Percentiles rank a stretch among this genome's conserved stretches.
phyloP scores from a whole-genome alignment of 768 basidiomycete species.

The Boletus pseudo-olivaceus region DNA sequence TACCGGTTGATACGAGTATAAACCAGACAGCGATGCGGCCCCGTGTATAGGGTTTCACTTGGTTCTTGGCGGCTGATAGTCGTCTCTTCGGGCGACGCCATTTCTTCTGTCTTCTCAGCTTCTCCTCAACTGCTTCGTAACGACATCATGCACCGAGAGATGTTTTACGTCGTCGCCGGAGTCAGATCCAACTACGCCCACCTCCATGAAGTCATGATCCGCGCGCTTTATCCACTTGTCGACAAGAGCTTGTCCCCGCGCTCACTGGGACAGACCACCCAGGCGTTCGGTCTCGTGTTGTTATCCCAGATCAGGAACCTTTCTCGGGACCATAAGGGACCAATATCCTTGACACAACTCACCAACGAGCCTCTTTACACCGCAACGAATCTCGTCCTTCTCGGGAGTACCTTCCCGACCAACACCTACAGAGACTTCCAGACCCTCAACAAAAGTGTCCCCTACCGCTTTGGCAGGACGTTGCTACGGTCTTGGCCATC shows the following conservation, averaged over 20 bases:
- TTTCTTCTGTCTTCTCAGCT: slow-evolving; percentile 9
- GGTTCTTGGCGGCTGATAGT: slow-evolving; percentile 16
- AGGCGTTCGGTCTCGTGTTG: slow-evolving; percentile 9
- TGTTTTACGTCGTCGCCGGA: slow-evolving; percentile 14
- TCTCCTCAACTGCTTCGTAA: slow-evolving; percentile 7
- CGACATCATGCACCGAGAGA: slow-evolving; percentile 6
- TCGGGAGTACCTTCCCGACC: slow-evolving; percentile 18
- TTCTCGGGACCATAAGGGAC: neutral
- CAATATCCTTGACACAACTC: slow-evolving; percentile 17
- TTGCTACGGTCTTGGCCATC: slow-evolving; percentile 16
- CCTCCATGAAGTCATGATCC: slow-evolving; percentile 18
- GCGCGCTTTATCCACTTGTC: slow-evolving; percentile 19
- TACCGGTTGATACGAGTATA: neutral
- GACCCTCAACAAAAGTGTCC: slow-evolving; percentile 15
- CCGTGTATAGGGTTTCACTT: slow-evolving; percentile 15
- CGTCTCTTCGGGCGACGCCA: slow-evolving; percentile 12
- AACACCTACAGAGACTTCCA: slow-evolving; percentile 22
- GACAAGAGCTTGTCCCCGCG: slow-evolving; percentile 16
- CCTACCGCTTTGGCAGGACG: slow-evolving; percentile 14
- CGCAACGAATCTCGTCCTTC: slow-evolving; percentile 16
- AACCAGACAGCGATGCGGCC: slow-evolving; percentile 14
- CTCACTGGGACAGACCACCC: slow-evolving; percentile 10
- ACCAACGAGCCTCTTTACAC: slow-evolving; percentile 17
- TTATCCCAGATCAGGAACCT: slow-evolving; percentile 12
- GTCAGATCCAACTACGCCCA: slow-evolving; percentile 1